Percentiles rank a stretch among this genome's conserved stretches.
Conservation (phyloP, 192 early-diverging fungal species). For the Coemansia furcata region DNA sequence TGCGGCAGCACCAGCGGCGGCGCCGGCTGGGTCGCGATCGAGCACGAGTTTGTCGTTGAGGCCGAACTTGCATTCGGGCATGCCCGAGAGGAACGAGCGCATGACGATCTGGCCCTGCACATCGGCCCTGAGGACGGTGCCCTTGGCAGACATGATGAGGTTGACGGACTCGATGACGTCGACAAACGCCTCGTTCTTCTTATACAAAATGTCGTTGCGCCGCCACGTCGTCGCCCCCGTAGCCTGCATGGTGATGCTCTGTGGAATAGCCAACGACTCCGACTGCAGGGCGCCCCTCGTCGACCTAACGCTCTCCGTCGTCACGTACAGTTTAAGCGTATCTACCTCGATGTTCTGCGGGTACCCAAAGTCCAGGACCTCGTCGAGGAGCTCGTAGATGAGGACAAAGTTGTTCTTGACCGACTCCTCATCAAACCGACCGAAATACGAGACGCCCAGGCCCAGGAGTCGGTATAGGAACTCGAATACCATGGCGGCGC, state of each 20-base stretch:
- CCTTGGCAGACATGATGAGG: slow-evolving; percentile 81
- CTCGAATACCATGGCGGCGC: slow-evolving; percentile 80
- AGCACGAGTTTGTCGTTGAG: slow-evolving; percentile 92
- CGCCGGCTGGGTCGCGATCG: slow-evolving; percentile 64
- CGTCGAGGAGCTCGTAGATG: slow-evolving; percentile 83
- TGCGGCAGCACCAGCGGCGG: not conserved
- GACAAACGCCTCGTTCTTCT: slow-evolving; percentile 98
- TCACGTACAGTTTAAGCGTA: slow-evolving; percentile 82
- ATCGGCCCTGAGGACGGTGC: slow-evolving; percentile 84
- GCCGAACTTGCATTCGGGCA: slow-evolving; percentile 97
- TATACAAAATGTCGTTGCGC: slow-evolving; percentile 88
- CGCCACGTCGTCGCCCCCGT: slow-evolving; percentile 95
- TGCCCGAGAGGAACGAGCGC: slow-evolving; percentile 94
- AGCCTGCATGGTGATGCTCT: slow-evolving; percentile 91
- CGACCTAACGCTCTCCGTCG: slow-evolving; percentile 81
- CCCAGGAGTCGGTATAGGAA: slow-evolving; percentile 71
- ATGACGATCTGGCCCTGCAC: slow-evolving; percentile 89
- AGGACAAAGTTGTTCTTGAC: slow-evolving; percentile 87
- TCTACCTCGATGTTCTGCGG: slow-evolving; percentile 84
- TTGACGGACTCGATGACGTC: slow-evolving; percentile 99
- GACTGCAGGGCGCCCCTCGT: slow-evolving; percentile 43
- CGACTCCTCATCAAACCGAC: slow-evolving; percentile 77
- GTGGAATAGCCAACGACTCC: slow-evolving; percentile 38
- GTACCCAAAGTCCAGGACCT: slow-evolving; percentile 85
- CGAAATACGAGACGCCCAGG: slow-evolving; percentile 77